Evolutionary conservation across 2,329 filamentous ascomycete genomes (phyloP), one percentile per base, ranked within the genome.

Genomic region (Colletotrichum spaethianum): DNA sequence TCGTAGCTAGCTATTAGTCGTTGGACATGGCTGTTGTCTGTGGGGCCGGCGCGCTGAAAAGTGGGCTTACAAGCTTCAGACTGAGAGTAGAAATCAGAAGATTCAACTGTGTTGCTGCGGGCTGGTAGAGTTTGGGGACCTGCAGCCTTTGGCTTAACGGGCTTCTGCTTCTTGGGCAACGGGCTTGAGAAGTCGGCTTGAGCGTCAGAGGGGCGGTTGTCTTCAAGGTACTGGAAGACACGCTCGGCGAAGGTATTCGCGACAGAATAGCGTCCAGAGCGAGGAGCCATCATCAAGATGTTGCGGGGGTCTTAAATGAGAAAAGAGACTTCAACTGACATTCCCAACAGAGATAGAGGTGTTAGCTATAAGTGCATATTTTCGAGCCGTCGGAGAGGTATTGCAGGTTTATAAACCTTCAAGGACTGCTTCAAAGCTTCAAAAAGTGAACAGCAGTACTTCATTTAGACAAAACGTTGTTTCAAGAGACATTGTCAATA

Each of bases 1-100:
- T 72, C 70, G 16, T 64, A 64, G 28, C 40, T 38, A 26, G 70
- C 65, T 18, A 72, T 53, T 1, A 72, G 57, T 26, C 64, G 7
- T 46, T 61, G 53, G n/a, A 72, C 65, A 20, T 31, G 65, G 1
- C 65, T 42, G 18, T 40, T 28, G 2, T 46, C 59, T 6, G 53
- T 31, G 1, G 59, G 69, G 0, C 38, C 12, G 12, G 36, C 5
- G 8, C 36, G 28, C 28, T n/a, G 6, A 23, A 42, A 2, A 20
- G 18, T 20, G 52, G 11, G 20, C 23, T 44, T 40, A n/a, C 44
- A 38, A 42, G n/a, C 5, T 4, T 26, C 7, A 11, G 31, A 60
- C 2, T 28, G 44, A 20, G 16, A 11, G 16, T 61, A 18, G 3
- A 42, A 23, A 5, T 44, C 38, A 11, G 50, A 12, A 23, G 46